Conservation (phyloP, 768 basidiomycete genomes). For the Pulveroboletus sp. region DNA sequence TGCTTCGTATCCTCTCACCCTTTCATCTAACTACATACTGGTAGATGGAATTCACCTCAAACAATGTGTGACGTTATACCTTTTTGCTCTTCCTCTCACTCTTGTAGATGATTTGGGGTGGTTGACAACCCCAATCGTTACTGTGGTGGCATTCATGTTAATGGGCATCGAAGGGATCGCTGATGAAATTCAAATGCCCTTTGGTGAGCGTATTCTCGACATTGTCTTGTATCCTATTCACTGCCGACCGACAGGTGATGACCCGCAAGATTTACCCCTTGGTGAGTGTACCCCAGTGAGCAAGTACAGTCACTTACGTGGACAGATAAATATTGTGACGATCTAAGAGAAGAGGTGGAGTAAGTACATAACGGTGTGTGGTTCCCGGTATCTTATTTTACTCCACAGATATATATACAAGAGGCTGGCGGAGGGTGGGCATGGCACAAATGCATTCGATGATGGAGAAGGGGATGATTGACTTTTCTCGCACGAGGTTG, state of each 20-base stretch:
- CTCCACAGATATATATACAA: conserved; percentile 58
- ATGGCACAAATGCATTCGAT: conserved; percentile 67
- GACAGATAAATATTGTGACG: conserved; percentile 77
- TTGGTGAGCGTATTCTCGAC: conserved; percentile 47
- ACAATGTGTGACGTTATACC: conserved; percentile 91
- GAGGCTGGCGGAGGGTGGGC: conserved; percentile 67
- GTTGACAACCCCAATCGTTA: conserved; percentile 80
- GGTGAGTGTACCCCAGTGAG: conserved; percentile 41
- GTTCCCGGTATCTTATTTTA: conserved; percentile 6
- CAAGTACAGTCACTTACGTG: not conserved
- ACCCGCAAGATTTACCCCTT: conserved; percentile 67
- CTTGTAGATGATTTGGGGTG: conserved; percentile 80
- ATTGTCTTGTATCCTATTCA: not conserved
- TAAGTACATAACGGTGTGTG: conserved; percentile 35
- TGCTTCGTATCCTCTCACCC: not conserved
- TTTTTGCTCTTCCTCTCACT: conserved; percentile 86
- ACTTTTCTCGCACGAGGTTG: conserved; percentile 9
- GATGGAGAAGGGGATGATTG: conserved; percentile 81
- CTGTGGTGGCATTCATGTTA: conserved; percentile 83
- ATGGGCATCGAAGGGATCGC: conserved; percentile 97
- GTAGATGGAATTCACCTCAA: conserved; percentile 86
- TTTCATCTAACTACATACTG: conserved; percentile 10
- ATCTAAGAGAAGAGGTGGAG: conserved; percentile 82
- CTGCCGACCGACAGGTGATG: conserved; percentile 41
- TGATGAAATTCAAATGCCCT: conserved; percentile 92